Percentiles rank a stretch among this genome's conserved stretches.
phyloP scores from a whole-genome alignment of 148 eudicot genomes.

The Silene conica region DNA sequence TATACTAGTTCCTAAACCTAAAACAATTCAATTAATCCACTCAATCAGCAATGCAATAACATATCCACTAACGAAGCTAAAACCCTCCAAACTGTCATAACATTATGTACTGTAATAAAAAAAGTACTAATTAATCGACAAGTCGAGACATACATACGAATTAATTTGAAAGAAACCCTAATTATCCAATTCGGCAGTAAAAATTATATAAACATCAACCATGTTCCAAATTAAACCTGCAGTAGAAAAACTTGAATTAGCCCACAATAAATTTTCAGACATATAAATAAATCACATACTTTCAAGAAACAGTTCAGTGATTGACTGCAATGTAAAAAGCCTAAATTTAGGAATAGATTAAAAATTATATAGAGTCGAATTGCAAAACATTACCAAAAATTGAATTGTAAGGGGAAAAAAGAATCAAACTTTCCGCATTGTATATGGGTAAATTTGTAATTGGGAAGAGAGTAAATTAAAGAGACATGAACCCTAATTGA shows the following conservation, averaged over 20 bases:
- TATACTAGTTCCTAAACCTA: constrained; percentile 22
- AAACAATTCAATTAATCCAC: background rate
- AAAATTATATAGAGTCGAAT: constrained; percentile 2
- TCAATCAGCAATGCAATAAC: background rate
- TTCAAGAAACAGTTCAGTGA: background rate
- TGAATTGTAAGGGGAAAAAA: background rate
- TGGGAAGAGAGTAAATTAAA: constrained; percentile 7
- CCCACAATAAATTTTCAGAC: background rate
- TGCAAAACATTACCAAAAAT: constrained; percentile 9
- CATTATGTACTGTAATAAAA: background rate
- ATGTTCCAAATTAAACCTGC: constrained; percentile 16
- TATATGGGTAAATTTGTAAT: background rate
- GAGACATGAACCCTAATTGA: constrained; percentile 15
- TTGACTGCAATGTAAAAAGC: background rate
- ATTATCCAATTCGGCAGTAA: background rate
- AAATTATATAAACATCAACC: constrained; percentile 8
- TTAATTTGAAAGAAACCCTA: background rate
- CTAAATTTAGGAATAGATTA: background rate
- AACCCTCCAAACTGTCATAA: background rate
- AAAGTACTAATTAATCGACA: background rate
- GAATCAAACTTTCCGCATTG: constrained; percentile 8
- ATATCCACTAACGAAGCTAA: background rate
- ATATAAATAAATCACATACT: background rate
- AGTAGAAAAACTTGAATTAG: background rate
- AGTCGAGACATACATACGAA: constrained; percentile 1